Percentiles rank a stretch among this genome's conserved stretches.
Evolutionary conservation across 1,284 basidiomycete species (phyloP).

Genomic region (Naganishia liquefaciens): DNA sequence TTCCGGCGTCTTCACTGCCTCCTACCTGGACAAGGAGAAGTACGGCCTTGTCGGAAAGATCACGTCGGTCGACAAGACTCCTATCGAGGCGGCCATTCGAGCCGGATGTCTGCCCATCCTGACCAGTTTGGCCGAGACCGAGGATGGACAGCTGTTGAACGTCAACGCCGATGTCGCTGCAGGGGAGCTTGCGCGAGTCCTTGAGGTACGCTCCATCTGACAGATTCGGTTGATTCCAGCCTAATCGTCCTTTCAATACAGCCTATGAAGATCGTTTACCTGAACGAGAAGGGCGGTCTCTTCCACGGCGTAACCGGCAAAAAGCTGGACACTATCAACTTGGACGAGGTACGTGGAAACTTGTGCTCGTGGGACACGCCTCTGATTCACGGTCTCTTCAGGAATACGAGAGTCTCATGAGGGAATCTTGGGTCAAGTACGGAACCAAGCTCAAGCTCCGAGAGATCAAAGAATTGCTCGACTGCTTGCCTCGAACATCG

Average conservation of each 20-base stretch:
- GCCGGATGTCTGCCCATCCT: constrained; percentile 91
- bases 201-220: constrained; percentile 60
- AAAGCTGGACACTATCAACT: constrained; percentile 92
- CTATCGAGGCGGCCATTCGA: constrained; percentile 88
- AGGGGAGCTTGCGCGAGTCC: constrained; percentile 90
- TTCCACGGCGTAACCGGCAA: constrained; percentile 96
- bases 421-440: constrained; percentile 99
- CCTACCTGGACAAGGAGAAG: constrained; percentile 88
- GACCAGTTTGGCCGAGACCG: constrained; percentile 84
- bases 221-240: neutral
- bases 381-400: constrained; percentile 43
- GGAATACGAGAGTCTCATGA: constrained; percentile 97
- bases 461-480: constrained; percentile 98
- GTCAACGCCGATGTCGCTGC: constrained; percentile 97
- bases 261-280: constrained; percentile 97
- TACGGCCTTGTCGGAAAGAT: constrained; percentile 95
- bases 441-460: constrained; percentile 99
- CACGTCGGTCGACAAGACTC: constrained; percentile 87
- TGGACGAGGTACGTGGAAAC: constrained; percentile 74
- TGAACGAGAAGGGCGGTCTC: constrained; percentile 97
- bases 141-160: constrained; percentile 90
- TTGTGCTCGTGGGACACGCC: neutral
- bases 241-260: constrained; percentile 22
- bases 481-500: constrained; percentile 95
- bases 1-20: constrained; percentile 91